Percentiles rank a stretch among this genome's conserved stretches.
These are phyloP conservation scores for Lepiota venenata DNA, from an alignment of 768 basidiomycete species.

Conservation along the genomic window DNA sequence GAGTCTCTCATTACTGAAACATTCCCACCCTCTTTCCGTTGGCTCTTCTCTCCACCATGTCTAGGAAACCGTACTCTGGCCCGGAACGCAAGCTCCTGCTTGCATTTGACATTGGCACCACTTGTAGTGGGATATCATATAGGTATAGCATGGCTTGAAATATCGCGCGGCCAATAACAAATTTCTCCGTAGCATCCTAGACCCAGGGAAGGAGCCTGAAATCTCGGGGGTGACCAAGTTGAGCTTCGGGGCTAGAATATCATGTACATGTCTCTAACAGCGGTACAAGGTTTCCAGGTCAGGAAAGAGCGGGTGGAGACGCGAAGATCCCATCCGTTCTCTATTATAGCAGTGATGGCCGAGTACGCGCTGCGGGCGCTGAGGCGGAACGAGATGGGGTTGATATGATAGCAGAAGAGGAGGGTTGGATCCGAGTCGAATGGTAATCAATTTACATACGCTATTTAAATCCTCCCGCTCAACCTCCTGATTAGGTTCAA, in stretches of 20 bases:
- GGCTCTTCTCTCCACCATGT: neutral
- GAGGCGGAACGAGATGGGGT: conserved; percentile 15
- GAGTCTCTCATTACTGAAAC: too few relatives aligned
- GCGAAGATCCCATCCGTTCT: conserved; percentile 16
- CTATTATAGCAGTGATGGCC: conserved; percentile 13
- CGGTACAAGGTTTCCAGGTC: conserved; percentile 13
- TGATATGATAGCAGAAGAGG: conserved; percentile 12
- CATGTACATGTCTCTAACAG: neutral
- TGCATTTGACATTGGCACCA: conserved; percentile 16
- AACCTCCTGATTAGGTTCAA: conserved; percentile 27
- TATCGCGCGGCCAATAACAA: neutral
- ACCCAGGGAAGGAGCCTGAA: conserved; percentile 24
- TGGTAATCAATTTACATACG: conserved; percentile 2
- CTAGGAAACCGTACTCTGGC: conserved; percentile 8
- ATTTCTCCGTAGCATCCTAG: conserved; percentile 19
- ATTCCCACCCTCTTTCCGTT: neutral
- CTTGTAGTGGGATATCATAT: conserved; percentile 15
- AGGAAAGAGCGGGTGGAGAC: conserved; percentile 14
- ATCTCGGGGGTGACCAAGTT: conserved; percentile 24
- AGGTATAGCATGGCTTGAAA: neutral
- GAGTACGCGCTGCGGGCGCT: conserved; percentile 11
- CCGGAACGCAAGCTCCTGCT: conserved; percentile 10
- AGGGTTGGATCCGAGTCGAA: conserved; percentile 12
- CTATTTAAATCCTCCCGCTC: neutral
- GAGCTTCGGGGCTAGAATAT: neutral